Evolutionary conservation across 192 early-diverging fungal species (phyloP).

Genomic region (Rhizophagus prolifer): DNA sequence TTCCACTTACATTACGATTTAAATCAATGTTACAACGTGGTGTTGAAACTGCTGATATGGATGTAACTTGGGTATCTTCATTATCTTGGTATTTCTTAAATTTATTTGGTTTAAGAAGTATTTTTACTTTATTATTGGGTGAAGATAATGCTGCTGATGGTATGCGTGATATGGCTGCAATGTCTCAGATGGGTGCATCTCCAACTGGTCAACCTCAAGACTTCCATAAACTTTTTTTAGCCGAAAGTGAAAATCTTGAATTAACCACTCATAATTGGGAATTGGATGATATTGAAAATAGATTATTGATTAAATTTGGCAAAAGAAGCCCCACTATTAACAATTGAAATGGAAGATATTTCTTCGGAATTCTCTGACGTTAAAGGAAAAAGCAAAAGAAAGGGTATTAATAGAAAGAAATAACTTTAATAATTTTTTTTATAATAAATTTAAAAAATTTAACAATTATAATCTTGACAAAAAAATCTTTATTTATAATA

Average conservation of each 20-base stretch:
- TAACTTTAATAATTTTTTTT: too few species aligned
- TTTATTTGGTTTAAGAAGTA: slow-evolving; percentile 89
- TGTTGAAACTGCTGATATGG: slow-evolving; percentile 94
- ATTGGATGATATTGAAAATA: slow-evolving; percentile 75
- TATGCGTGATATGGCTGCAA: slow-evolving; percentile 87
- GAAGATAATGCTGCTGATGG: slow-evolving; percentile 86
- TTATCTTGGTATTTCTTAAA: slow-evolving; percentile 99
- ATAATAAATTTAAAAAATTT: too few species aligned
- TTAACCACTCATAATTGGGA: slow-evolving; percentile 82
- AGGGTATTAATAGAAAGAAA: neutral
- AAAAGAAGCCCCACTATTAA: slow-evolving; percentile 33
- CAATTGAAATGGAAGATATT: neutral
- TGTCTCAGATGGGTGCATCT: slow-evolving; percentile 78
- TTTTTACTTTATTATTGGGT: slow-evolving; percentile 90
- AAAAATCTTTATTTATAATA: too few species aligned
- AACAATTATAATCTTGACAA: too few species aligned
- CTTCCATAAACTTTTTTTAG: slow-evolving; percentile 82
- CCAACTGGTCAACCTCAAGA: slow-evolving; percentile 77
- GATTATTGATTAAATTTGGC: slow-evolving; percentile 78
- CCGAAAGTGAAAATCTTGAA: slow-evolving; percentile 84
- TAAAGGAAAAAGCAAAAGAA: neutral
- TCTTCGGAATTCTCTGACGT: neutral
- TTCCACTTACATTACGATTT: slow-evolving; percentile 94
- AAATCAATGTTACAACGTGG: slow-evolving; percentile 98
- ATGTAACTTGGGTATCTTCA: slow-evolving; percentile 96